Evolutionary conservation across 768 basidiomycete species (phyloP).

Genomic region (Aureoboletus auriporus): DNA sequence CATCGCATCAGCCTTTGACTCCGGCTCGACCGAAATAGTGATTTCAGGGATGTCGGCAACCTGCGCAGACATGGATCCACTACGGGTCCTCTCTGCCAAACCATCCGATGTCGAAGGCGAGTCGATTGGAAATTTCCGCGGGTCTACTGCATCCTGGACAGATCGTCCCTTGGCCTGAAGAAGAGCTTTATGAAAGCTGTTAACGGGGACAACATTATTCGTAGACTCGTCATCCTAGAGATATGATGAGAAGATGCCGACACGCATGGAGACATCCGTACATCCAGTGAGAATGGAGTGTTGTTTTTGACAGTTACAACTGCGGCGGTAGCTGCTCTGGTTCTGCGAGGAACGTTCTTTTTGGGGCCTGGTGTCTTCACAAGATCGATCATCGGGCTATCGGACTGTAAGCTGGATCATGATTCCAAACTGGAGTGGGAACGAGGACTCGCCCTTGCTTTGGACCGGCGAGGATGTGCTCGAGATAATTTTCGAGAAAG

Average conservation of each 20-base stretch:
- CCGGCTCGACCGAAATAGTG: constrained; percentile 4
- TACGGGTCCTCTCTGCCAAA: background rate
- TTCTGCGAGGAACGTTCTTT: constrained; percentile 50
- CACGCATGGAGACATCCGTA: constrained; percentile 20
- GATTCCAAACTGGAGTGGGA: background rate
- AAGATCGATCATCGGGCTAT: constrained; percentile 70
- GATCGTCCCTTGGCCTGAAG: constrained; percentile 30
- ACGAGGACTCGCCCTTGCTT: constrained; percentile 54
- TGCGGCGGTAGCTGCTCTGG: constrained; percentile 38
- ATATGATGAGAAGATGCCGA: constrained; percentile 8
- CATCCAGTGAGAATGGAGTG: constrained; percentile 43
- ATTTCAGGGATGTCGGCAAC: constrained; percentile 5
- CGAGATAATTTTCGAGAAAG: constrained; percentile 76
- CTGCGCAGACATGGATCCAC: constrained; percentile 1
- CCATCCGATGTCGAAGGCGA: background rate
- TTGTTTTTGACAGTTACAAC: constrained; percentile 44
- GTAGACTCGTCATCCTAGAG: constrained; percentile 32
- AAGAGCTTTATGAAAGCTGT: constrained; percentile 46
- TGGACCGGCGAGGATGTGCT: constrained; percentile 61
- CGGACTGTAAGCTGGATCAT: background rate
- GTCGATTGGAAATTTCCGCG: background rate
- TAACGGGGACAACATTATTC: constrained; percentile 42
- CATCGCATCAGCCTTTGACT: background rate
- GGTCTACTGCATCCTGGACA: constrained; percentile 1
- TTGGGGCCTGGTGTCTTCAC: constrained; percentile 82